Percentiles rank a stretch among this genome's conserved stretches.
These are phyloP conservation scores for Mucor lusitanicus DNA, from an alignment of 371 early-diverging fungal genomes.

Conservation along the genomic window DNA sequence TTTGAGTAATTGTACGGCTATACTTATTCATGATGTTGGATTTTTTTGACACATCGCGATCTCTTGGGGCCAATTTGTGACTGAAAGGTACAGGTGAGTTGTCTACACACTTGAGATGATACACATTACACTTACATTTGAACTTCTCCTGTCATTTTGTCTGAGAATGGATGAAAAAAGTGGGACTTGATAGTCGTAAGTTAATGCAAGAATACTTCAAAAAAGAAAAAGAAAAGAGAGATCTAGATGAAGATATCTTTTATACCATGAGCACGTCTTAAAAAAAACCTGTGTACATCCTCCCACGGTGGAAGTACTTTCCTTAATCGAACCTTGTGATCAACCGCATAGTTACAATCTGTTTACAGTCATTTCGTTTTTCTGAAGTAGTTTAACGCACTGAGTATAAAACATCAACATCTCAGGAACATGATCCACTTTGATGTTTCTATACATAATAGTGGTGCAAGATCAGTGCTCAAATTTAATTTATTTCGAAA, in stretches of 20 bases:
- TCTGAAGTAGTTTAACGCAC: not conserved
- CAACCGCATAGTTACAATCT: not conserved
- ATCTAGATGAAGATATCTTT: not conserved
- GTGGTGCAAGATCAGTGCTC: too few species aligned
- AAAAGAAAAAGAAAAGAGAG: not conserved
- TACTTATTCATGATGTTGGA: constrained; percentile 65
- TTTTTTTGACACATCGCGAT: constrained; percentile 25
- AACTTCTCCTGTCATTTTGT: not conserved
- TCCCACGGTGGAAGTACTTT: not conserved
- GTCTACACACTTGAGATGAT: not conserved
- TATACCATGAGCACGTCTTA: not conserved
- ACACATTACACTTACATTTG: not conserved
- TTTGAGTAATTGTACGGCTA: constrained; percentile 85
- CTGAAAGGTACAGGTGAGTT: constrained; percentile 8
- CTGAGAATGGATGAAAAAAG: not conserved
- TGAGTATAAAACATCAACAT: not conserved
- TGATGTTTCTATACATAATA: too few species aligned
- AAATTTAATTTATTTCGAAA: too few species aligned
- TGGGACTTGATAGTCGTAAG: not conserved
- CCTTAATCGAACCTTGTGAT: not conserved
- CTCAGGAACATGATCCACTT: too few species aligned
- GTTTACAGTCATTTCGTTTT: not conserved
- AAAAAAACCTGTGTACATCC: not conserved
- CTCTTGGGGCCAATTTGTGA: constrained; percentile 41
- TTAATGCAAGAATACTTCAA: not conserved